A percentile compares a stretch with the other conserved stretches of the same genome.
Conservation (phyloP, 352 stramenopile species). For the Phytophthora sansomeana region DNA sequence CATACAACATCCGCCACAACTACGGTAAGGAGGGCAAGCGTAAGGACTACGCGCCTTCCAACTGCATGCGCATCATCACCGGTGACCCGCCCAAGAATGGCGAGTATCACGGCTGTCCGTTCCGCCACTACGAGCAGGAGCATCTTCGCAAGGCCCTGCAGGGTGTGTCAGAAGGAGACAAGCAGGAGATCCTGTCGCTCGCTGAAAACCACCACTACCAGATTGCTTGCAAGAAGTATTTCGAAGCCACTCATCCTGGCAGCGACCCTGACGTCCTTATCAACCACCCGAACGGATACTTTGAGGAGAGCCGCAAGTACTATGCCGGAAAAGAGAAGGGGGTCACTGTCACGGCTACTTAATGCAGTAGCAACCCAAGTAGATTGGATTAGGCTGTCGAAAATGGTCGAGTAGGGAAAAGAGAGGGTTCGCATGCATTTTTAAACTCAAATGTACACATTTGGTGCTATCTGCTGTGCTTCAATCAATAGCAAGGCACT, state of each 20-base stretch:
- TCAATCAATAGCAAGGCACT: neutral
- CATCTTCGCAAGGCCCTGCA: slow-evolving; percentile 92
- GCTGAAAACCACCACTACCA: slow-evolving; percentile 96
- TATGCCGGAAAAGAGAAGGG: slow-evolving; percentile 86
- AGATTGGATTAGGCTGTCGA: slow-evolving; percentile 4
- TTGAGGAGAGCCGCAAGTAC: slow-evolving; percentile 96
- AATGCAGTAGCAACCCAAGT: slow-evolving; percentile 20
- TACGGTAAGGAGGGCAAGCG: slow-evolving; percentile 99
- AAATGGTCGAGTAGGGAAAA: neutral
- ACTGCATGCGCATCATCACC: slow-evolving; percentile 98
- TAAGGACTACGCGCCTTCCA: slow-evolving; percentile 97
- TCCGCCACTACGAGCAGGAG: slow-evolving; percentile 95
- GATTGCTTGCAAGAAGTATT: slow-evolving; percentile 98
- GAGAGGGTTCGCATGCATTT: slow-evolving; percentile 17
- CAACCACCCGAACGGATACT: slow-evolving; percentile 99
- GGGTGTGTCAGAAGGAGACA: slow-evolving; percentile 81
- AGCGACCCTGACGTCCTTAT: slow-evolving; percentile 92
- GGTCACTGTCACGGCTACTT: slow-evolving; percentile 55
- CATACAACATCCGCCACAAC: slow-evolving; percentile 99
- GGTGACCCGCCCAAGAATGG: slow-evolving; percentile 92
- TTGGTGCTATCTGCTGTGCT: slow-evolving; percentile 12
- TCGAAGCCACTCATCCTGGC: slow-evolving; percentile 94
- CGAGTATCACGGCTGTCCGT: slow-evolving; percentile 99
- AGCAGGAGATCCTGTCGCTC: slow-evolving; percentile 93
- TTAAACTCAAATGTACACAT: slow-evolving; percentile 36